Evolutionary conservation across 768 basidiomycete genomes (phyloP).

Genomic region (Butyriboletus loyo): DNA sequence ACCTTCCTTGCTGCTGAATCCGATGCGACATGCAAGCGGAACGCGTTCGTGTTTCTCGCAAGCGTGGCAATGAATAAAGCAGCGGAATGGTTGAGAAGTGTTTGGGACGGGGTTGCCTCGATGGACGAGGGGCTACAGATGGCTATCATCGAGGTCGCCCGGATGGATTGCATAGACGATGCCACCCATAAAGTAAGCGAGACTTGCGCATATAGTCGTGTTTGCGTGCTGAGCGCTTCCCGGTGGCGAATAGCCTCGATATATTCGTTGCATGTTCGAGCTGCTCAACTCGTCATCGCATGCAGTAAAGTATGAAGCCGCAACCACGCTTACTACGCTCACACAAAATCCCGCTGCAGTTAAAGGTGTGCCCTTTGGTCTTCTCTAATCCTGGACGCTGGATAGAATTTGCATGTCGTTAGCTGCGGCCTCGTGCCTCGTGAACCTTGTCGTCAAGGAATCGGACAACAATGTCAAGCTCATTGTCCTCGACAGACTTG

Average conservation of each 20-base stretch:
- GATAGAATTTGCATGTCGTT: slow-evolving; percentile 1
- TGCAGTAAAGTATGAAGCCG: slow-evolving; percentile 97
- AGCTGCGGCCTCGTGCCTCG: slow-evolving; percentile 89
- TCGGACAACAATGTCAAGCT: slow-evolving; percentile 99
- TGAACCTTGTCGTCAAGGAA: slow-evolving; percentile 89
- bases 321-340: slow-evolving; percentile 87
- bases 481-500: slow-evolving; percentile 91
- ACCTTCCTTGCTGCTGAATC: slow-evolving; percentile 95
- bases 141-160: slow-evolving; percentile 90
- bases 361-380: slow-evolving; percentile 58
- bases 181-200: slow-evolving; percentile 72
- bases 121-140: slow-evolving; percentile 95
- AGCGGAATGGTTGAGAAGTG: slow-evolving; percentile 83
- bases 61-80: slow-evolving; percentile 85
- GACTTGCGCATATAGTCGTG: neutral
- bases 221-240: slow-evolving; percentile 3
- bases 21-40: slow-evolving; percentile 94
- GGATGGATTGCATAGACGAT: slow-evolving; percentile 85
- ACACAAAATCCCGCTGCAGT: slow-evolving; percentile 96
- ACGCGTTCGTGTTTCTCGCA: slow-evolving; percentile 94
- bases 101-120: slow-evolving; percentile 77
- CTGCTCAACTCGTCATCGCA: slow-evolving; percentile 85
- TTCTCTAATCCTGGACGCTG: neutral
- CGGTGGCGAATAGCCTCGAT: slow-evolving; percentile 60
- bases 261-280: slow-evolving; percentile 92